Evolutionary conservation across 768 basidiomycete genomes (phyloP).

Genomic region (Pluteus cervinus): DNA sequence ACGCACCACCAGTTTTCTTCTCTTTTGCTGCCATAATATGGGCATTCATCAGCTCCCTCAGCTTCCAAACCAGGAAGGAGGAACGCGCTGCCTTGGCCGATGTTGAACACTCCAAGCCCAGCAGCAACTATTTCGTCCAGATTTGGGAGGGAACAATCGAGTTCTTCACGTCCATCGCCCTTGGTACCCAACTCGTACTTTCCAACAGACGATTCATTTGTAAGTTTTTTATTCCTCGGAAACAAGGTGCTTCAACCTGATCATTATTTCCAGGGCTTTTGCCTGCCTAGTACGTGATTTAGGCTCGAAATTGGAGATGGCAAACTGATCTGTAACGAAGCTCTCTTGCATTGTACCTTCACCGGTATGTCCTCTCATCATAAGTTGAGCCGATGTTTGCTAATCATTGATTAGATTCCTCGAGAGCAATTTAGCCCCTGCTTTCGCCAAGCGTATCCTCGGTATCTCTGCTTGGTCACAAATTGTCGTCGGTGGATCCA

Average conservation of each 20-base stretch:
- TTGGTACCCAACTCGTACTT: slow-evolving; percentile 22
- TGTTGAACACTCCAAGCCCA: slow-evolving; percentile 11
- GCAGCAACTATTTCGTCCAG: slow-evolving; percentile 17
- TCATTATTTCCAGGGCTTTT: slow-evolving; percentile 14
- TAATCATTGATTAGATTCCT: no score
- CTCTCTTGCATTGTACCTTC: slow-evolving; percentile 22
- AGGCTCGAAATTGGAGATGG: not conserved
- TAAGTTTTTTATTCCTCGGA: slow-evolving; percentile 6
- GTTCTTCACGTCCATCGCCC: slow-evolving; percentile 21
- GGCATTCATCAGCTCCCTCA: slow-evolving; percentile 19
- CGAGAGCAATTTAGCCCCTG: slow-evolving; percentile 20
- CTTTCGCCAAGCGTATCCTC: slow-evolving; percentile 24
- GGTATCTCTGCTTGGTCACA: slow-evolving; percentile 25
- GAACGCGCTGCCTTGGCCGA: slow-evolving; percentile 15
- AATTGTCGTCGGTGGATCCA: slow-evolving; percentile 28
- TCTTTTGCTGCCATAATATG: slow-evolving; percentile 19
- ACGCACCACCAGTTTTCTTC: slow-evolving; percentile 17
- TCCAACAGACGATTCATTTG: slow-evolving; percentile 21
- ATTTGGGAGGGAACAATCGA: slow-evolving; percentile 13
- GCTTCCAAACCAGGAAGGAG: slow-evolving; percentile 14
- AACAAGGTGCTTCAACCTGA: not conserved
- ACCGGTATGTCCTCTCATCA: no score
- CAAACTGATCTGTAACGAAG: slow-evolving; percentile 6
- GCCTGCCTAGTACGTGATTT: slow-evolving; percentile 19
- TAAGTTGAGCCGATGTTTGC: no score